Evolutionary conservation across 495 filamentous ascomycete species (phyloP).

Genomic region (Penicillium cinerascens): DNA sequence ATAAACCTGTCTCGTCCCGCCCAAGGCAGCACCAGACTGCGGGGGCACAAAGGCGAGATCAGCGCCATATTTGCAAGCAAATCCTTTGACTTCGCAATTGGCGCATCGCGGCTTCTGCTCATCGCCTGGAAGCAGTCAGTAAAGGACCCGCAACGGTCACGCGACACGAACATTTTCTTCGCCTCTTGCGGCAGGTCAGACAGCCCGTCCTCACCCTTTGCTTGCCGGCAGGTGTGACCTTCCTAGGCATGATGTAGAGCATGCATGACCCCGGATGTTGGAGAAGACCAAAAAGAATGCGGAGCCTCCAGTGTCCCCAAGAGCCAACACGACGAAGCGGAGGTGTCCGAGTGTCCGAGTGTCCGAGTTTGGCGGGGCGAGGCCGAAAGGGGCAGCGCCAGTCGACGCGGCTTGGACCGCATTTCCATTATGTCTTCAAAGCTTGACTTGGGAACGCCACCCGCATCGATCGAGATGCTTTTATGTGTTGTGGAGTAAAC

Average conservation of each 20-base stretch:
- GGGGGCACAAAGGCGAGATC: slow-evolving; percentile 22
- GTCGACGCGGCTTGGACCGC: slow-evolving; percentile 12
- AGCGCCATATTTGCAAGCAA: slow-evolving; percentile 24
- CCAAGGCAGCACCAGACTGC: slow-evolving; percentile 5
- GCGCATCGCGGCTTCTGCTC: slow-evolving; percentile 29
- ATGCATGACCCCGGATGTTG: slow-evolving; percentile 16
- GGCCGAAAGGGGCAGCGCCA: slow-evolving; percentile 1
- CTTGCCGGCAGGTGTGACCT: slow-evolving; percentile 25
- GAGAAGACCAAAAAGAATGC: slow-evolving; percentile 7
- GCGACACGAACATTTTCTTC: slow-evolving; percentile 24
- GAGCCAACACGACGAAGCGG: slow-evolving; percentile 6
- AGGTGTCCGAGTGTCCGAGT: slow-evolving; percentile 3
- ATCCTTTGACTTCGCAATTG: slow-evolving; percentile 28
- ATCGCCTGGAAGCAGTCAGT: slow-evolving; percentile 13
- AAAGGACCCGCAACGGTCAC: background rate
- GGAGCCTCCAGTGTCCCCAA: slow-evolving; percentile 20
- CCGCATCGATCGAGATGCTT: background rate
- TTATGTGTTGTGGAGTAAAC: background rate
- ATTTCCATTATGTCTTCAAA: background rate
- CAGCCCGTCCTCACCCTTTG: slow-evolving; percentile 28
- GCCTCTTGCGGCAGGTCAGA: slow-evolving; percentile 25
- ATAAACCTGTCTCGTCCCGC: slow-evolving; percentile 13
- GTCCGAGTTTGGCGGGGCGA: slow-evolving; percentile 1
- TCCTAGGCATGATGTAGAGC: slow-evolving; percentile 21
- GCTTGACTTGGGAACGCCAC: background rate